Conservation (phyloP, 495 filamentous ascomycete species). For the Penicillium malachiteum region DNA sequence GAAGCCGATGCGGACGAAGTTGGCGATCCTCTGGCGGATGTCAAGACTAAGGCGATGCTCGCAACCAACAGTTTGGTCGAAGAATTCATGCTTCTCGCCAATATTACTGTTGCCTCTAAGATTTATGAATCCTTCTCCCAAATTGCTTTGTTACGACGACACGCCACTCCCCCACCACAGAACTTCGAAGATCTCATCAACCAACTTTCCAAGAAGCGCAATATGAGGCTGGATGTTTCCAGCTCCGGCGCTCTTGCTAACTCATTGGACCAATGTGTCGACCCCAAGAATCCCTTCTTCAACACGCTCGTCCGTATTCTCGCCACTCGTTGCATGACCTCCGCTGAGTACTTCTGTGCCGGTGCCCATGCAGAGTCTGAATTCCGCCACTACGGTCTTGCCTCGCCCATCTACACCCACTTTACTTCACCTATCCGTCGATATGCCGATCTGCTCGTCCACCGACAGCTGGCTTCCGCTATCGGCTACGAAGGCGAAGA, state of each 20-base stretch:
- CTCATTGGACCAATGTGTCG: constrained; percentile 81
- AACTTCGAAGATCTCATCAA: constrained; percentile 94
- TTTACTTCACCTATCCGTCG: constrained; percentile 97
- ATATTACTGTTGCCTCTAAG: constrained; percentile 85
- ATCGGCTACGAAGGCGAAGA: constrained; percentile 78
- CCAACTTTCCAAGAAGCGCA: constrained; percentile 82
- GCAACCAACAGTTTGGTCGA: constrained; percentile 97
- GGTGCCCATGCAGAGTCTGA: constrained; percentile 90
- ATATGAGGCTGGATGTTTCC: constrained; percentile 73
- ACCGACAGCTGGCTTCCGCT: constrained; percentile 90
- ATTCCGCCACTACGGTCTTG: constrained; percentile 94
- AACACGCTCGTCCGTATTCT: constrained; percentile 97
- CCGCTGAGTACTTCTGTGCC: constrained; percentile 95
- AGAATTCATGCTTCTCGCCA: constrained; percentile 99
- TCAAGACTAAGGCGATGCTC: constrained; percentile 91
- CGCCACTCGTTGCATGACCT: constrained; percentile 98
- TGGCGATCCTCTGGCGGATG: constrained; percentile 84
- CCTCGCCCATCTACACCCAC: constrained; percentile 95
- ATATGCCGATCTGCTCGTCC: constrained; percentile 91
- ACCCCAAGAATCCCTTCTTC: constrained; percentile 88
- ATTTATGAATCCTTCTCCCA: constrained; percentile 90
- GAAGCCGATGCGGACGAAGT: constrained; percentile 94
- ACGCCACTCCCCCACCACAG: constrained; percentile 85
- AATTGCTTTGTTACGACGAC: constrained; percentile 88
- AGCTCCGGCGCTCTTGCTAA: constrained; percentile 88